Evolutionary conservation across 2,329 filamentous ascomycete species (phyloP).

Genomic region (Neoscytalidium dimidiatum): DNA sequence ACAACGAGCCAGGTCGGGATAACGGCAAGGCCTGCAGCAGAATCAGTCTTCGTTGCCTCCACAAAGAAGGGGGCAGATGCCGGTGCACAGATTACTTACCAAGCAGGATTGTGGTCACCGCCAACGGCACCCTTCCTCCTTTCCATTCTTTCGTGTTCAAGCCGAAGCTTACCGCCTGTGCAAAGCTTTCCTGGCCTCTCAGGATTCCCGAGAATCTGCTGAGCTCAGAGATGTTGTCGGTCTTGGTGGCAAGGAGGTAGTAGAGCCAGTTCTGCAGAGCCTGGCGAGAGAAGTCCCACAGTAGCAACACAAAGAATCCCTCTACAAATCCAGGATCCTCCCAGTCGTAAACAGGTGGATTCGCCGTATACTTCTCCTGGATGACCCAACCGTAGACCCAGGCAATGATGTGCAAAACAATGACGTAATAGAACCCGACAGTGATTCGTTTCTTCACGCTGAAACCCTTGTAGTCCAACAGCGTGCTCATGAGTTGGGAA

Average conservation of each 20-base stretch:
- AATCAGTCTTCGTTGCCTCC: not conserved
- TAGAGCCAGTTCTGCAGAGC: slow-evolving; percentile 59
- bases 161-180: slow-evolving; percentile 47
- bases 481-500: slow-evolving; percentile 47
- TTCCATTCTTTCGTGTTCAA: slow-evolving; percentile 47
- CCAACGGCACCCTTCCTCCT: slow-evolving; percentile 45
- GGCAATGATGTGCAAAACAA: slow-evolving; percentile 47
- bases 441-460: slow-evolving; percentile 46
- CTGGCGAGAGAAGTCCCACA: slow-evolving; percentile 56
- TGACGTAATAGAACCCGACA: slow-evolving; percentile 49
- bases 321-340: slow-evolving; percentile 44
- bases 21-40: slow-evolving; percentile 24
- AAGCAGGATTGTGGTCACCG: slow-evolving; percentile 39
- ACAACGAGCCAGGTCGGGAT: slow-evolving; percentile 36
- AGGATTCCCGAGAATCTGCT: slow-evolving; percentile 45
- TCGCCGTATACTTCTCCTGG: slow-evolving; percentile 52
- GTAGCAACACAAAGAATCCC: slow-evolving; percentile 51
- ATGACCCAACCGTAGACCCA: slow-evolving; percentile 58
- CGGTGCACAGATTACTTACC: slow-evolving; percentile 20
- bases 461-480: slow-evolving; percentile 47
- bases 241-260: slow-evolving; percentile 57
- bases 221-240: slow-evolving; percentile 58
- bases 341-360: slow-evolving; percentile 45
- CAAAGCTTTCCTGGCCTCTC: slow-evolving; percentile 48
- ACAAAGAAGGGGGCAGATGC: not conserved